These are phyloP conservation scores for Plasmodiophora brassicae DNA, from an alignment of 208 protist species.

Conservation along the genomic window DNA sequence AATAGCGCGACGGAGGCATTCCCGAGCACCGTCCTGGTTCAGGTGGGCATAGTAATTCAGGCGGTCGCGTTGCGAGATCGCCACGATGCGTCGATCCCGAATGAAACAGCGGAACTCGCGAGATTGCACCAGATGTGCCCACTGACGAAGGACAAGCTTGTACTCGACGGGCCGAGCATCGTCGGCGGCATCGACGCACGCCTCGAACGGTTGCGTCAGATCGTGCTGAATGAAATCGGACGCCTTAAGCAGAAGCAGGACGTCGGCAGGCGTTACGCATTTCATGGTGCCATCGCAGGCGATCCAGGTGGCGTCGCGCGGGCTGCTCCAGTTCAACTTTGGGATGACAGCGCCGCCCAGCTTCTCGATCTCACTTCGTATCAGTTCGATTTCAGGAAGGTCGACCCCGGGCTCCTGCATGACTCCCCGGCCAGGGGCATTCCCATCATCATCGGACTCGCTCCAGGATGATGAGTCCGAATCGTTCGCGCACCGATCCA, in stretches of 20 bases:
- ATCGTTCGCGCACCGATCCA: neutral
- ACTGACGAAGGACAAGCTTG: neutral
- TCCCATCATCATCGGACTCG: neutral
- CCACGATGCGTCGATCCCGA: neutral
- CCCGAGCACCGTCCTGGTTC: neutral
- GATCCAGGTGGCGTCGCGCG: neutral
- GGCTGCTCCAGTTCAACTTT: slow-evolving; percentile 10
- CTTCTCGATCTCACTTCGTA: neutral
- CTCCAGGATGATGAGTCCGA: neutral
- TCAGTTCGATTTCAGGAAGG: neutral
- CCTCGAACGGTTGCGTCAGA: slow-evolving; percentile 24
- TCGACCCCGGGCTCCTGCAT: neutral
- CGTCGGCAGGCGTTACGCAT: neutral
- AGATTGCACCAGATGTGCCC: neutral
- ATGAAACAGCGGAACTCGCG: slow-evolving; percentile 27
- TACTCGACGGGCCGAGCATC: neutral
- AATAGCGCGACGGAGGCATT: neutral
- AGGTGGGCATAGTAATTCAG: neutral
- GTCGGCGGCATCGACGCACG: slow-evolving; percentile 20
- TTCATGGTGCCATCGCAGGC: neutral
- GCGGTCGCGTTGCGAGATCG: neutral
- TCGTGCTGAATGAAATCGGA: slow-evolving; percentile 29
- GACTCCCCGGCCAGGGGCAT: no score
- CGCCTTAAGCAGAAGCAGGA: slow-evolving; percentile 18
- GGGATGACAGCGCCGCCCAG: neutral